phyloP scores from a whole-genome alignment of 306 rosid genomes.

The Prinsepia uniflora region DNA sequence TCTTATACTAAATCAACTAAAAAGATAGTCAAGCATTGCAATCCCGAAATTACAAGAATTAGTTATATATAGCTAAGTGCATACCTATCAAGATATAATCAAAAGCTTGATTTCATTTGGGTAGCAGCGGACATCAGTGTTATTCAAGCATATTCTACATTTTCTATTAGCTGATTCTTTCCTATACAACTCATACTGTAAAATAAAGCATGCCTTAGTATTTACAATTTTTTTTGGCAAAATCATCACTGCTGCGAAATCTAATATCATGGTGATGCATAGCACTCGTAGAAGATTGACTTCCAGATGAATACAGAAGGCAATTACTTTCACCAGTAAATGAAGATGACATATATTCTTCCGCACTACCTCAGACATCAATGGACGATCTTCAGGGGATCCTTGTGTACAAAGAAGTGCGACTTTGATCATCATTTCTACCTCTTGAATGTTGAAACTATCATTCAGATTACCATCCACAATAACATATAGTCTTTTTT shows the following conservation, averaged over 20 bases:
- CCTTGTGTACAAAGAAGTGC: slow-evolving; percentile 95
- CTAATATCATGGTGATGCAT: slow-evolving; percentile 32
- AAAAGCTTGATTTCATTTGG: slow-evolving; percentile 56
- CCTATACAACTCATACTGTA: slow-evolving; percentile 48
- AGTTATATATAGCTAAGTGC: too few species aligned
- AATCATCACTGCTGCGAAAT: slow-evolving; percentile 33
- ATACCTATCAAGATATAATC: too few species aligned
- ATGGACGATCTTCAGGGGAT: slow-evolving; percentile 90
- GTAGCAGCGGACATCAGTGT: slow-evolving; percentile 75
- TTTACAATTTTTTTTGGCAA: slow-evolving; percentile 28
- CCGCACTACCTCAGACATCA: slow-evolving; percentile 93
- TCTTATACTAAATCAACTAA: too few species aligned
- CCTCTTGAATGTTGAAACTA: slow-evolving; percentile 65
- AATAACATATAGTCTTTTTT: slow-evolving; percentile 65
- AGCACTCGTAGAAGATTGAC: slow-evolving; percentile 35
- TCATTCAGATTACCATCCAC: slow-evolving; percentile 70
- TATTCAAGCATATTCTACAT: slow-evolving; percentile 42
- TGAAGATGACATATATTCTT: too few species aligned
- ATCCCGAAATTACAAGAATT: too few species aligned
- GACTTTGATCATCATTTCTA: slow-evolving; percentile 91
- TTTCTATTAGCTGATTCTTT: slow-evolving; percentile 33
- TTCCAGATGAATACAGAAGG: slow-evolving; percentile 47
- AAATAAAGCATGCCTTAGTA: slow-evolving; percentile 45
- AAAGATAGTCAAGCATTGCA: too few species aligned
- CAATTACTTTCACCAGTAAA: slow-evolving; percentile 48